A percentile compares a stretch with the other conserved stretches of the same genome.
Conservation (phyloP, 495 filamentous ascomycete species). For the Neurospora terricola region DNA sequence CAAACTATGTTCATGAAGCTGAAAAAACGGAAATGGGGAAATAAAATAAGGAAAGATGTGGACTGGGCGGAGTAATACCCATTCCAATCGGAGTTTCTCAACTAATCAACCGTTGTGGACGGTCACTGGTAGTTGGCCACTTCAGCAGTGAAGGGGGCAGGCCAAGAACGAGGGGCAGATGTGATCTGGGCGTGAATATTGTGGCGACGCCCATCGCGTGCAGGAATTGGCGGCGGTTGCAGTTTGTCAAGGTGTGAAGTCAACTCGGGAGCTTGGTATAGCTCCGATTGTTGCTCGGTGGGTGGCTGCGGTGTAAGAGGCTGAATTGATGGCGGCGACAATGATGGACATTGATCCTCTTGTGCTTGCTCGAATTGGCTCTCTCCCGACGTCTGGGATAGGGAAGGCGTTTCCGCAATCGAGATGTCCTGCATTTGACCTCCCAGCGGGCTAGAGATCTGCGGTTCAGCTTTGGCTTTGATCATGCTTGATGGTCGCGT, state of each 20-base stretch:
- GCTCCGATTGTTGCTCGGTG: background rate
- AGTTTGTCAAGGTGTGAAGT: background rate
- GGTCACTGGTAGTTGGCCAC: background rate
- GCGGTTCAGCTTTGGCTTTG: constrained; percentile 33
- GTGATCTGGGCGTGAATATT: background rate
- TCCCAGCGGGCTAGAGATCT: constrained; percentile 12
- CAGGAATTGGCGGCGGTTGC: background rate
- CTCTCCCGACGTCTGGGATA: background rate
- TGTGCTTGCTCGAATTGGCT: background rate
- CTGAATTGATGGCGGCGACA: background rate
- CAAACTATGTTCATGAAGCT: background rate
- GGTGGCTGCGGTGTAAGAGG: background rate
- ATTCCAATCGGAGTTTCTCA: background rate
- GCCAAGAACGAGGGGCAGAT: background rate
- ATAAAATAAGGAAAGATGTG: background rate
- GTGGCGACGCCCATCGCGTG: background rate
- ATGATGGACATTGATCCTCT: background rate
- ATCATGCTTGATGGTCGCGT: constrained; percentile 27
- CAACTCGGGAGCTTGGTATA: background rate
- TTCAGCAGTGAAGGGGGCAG: background rate
- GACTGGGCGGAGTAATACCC: background rate
- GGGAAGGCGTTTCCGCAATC: background rate
- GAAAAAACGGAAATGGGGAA: background rate
- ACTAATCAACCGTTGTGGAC: background rate
- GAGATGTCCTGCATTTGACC: background rate